These are phyloP conservation scores for Epichloe elymi DNA, from an alignment of 2,329 filamentous ascomycete species.

Conservation along the genomic window DNA sequence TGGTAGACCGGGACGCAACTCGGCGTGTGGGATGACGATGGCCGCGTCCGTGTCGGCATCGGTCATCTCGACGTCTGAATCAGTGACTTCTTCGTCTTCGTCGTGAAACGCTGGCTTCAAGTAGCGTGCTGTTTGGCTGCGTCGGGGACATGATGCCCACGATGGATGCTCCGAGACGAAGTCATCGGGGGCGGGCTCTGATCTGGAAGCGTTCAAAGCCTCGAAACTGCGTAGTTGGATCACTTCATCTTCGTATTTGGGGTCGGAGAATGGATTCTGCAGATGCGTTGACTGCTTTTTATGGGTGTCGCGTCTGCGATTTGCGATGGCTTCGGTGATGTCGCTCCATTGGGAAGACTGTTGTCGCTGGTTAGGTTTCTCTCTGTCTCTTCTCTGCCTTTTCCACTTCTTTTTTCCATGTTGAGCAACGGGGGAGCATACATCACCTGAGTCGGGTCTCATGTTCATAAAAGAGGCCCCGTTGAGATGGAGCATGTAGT, in stretches of 20 bases:
- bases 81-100: constrained; percentile 10
- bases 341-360: constrained; percentile 4
- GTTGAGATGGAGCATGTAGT: background rate
- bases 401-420: background rate
- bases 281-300: background rate
- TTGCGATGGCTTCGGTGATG: background rate
- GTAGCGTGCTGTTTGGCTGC: constrained; percentile 1
- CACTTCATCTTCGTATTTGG: constrained; percentile 3
- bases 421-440: background rate
- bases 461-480: background rate
- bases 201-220: background rate
- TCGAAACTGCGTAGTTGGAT: constrained; percentile 1
- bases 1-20: background rate
- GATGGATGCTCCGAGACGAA: constrained; percentile 5
- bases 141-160: background rate
- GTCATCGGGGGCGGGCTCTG: background rate
- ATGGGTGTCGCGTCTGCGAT: background rate
- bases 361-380: background rate
- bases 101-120: background rate
- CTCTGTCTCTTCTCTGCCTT: background rate
- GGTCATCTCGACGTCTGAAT: constrained; percentile 20
- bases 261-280: constrained; percentile 5
- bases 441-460: background rate
- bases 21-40: background rate
- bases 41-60: constrained; percentile 3